Evolutionary conservation across 2,329 filamentous ascomycete species (phyloP).

Genomic region (Aspergillus uvarum): DNA sequence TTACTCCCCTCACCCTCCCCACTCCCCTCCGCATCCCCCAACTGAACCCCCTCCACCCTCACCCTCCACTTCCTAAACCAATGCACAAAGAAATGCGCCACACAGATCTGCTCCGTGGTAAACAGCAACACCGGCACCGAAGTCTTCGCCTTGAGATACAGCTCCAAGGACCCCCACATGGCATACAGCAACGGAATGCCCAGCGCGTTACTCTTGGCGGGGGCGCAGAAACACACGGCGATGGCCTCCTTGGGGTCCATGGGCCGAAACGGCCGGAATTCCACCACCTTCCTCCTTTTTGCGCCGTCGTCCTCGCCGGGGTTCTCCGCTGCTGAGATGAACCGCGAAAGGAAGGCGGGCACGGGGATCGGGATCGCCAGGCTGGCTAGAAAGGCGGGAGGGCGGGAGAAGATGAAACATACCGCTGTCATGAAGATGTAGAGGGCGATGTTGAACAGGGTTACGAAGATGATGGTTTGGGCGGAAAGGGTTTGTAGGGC

Average conservation of each 20-base stretch:
- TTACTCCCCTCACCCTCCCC: constrained; percentile 7
- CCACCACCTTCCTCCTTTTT: background rate
- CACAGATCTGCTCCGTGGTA: constrained; percentile 42
- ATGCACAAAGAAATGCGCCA: constrained; percentile 42
- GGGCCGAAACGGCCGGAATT: constrained; percentile 26
- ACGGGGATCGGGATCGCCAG: background rate
- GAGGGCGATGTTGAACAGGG: constrained; percentile 66
- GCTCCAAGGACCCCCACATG: constrained; percentile 53
- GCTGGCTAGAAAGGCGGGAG: constrained; percentile 27
- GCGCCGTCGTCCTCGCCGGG: background rate
- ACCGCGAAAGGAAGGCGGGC: background rate
- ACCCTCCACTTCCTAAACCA: constrained; percentile 34
- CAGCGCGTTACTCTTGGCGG: constrained; percentile 70
- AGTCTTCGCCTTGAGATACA: constrained; percentile 38
- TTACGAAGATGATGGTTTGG: constrained; percentile 64
- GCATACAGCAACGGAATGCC: constrained; percentile 67
- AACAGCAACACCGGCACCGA: constrained; percentile 42
- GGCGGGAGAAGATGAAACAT: constrained; percentile 51
- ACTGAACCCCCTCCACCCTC: constrained; percentile 20
- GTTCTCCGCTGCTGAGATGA: too few species aligned
- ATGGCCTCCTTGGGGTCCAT: constrained; percentile 62
- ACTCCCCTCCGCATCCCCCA: constrained; percentile 13
- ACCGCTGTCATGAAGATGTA: constrained; percentile 64
- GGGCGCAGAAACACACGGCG: constrained; percentile 70
- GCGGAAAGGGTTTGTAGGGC: constrained; percentile 60